phyloP scores from a whole-genome alignment of 176 grass and related monocot genomes.

The Avena eriantha region DNA sequence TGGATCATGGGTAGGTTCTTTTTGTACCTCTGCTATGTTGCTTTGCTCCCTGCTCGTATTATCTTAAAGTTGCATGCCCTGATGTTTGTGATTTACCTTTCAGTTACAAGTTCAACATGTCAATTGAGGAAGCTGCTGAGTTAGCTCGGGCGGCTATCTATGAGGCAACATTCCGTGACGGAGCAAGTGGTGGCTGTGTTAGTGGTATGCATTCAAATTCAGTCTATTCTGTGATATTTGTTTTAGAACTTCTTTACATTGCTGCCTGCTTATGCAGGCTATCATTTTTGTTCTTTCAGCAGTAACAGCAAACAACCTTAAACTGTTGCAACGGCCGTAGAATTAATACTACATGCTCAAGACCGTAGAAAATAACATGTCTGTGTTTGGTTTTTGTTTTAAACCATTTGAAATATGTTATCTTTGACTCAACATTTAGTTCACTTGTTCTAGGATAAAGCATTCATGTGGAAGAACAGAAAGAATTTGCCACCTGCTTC shows the following conservation, averaged over 20 bases:
- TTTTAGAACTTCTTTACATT: not conserved
- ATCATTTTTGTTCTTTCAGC: constrained; percentile 1
- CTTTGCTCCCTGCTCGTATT: constrained; percentile 1
- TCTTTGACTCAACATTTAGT: no score
- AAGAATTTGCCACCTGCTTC: no score
- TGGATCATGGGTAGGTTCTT: constrained; percentile 76
- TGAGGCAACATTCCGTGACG: constrained; percentile 90
- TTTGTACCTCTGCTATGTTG: not conserved
- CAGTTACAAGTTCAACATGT: constrained; percentile 84
- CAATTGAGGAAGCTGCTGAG: constrained; percentile 78
- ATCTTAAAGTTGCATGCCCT: not conserved
- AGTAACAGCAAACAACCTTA: not conserved
- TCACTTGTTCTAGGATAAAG: no score
- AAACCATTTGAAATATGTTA: no score
- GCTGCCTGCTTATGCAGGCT: not conserved
- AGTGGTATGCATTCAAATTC: constrained; percentile 64
- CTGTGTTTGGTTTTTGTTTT: no score
- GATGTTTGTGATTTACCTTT: constrained; percentile 35
- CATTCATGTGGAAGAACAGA: no score
- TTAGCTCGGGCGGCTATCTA: constrained; percentile 87
- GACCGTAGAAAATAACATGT: no score
- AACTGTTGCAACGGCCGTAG: not conserved
- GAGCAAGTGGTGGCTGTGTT: constrained; percentile 88
- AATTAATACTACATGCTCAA: no score
- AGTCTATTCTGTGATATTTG: constrained; percentile 10